Base-by-base conservation (phyloP, 2,329 filamentous ascomycete species). In the Colletotrichum kahawae region DNA sequence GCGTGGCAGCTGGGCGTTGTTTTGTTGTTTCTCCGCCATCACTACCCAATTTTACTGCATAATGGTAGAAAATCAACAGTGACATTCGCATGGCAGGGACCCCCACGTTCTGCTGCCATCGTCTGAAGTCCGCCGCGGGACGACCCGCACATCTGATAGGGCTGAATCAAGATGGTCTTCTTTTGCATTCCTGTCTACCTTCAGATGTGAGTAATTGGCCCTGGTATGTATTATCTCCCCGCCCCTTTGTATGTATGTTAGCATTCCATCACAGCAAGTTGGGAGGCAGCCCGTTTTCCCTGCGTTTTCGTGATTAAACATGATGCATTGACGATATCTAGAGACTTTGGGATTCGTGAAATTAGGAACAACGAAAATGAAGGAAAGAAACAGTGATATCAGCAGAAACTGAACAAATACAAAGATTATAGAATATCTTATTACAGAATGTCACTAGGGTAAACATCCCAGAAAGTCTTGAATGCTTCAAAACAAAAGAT, bases 141-240 rank as follows among this genome's bases (percentile, higher is more conserved):
- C 73, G 63, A 73, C 57, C 73, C 73, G 73, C 66, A 31, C 56
- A 60, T 27, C 8, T 33, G 21, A 18, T 73, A 75, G 73, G 73
- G 73, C 73, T 75, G 73, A 73, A 43, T 43, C 12, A 24, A 48
- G 70, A 38, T 33, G 33, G 24, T 54, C 36, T 9, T 48, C 27
- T 9, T 12, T 13, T 10, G 12, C 54, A 48, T 60, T 48, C 54
- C 18, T 48, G 18, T n/a, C 16, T 57, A 4, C 4, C 9, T 43
- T n/a, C 18, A 10, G 18, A n/a, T 10, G 0, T 1, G 14, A 3
- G 9, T 6, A 4, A n/a, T 4, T 24, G 24, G 24, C 4, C 4
- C 24, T 24, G 38, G 2, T 48, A 7, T n/a, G 18, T 4, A 7
- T 13, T 48, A 3, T 7, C 43, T 48, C 1, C 0, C n/a, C 0